These are phyloP conservation scores for Anthoceros angustus DNA, from an alignment of 225 moss, liverwort and hornwort species.

Conservation along the genomic window DNA sequence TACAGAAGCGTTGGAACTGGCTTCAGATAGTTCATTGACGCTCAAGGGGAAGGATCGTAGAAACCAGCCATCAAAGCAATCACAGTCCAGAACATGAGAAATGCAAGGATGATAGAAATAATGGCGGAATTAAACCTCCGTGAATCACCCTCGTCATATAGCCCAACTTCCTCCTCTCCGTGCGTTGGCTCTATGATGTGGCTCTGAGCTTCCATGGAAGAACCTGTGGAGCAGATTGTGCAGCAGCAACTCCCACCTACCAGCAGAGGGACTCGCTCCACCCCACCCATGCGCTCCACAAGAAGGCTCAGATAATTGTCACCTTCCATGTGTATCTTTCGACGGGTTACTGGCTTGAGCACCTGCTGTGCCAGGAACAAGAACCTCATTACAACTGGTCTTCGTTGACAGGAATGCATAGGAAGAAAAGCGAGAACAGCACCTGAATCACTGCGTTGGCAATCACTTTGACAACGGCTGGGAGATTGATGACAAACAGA, in stretches of 20 bases:
- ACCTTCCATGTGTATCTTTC: conserved; percentile 61
- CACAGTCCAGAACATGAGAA: conserved; percentile 72
- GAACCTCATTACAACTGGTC: neutral
- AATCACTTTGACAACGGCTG: conserved; percentile 58
- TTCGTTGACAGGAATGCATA: neutral
- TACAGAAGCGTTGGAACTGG: too few species aligned
- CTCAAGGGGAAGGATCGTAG: conserved; percentile 11
- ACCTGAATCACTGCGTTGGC: conserved; percentile 74
- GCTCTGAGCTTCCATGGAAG: conserved; percentile 5
- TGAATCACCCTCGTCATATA: conserved; percentile 20
- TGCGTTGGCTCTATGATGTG: conserved; percentile 7
- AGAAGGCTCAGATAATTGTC: conserved; percentile 47
- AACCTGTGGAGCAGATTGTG: conserved; percentile 31
- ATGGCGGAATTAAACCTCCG: conserved; percentile 30
- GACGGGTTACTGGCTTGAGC: conserved; percentile 47
- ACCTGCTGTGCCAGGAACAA: conserved; percentile 26
- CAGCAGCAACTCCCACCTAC: conserved; percentile 78
- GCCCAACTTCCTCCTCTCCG: conserved; percentile 13
- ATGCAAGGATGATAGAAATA: conserved; percentile 44
- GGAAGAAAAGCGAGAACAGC: neutral
- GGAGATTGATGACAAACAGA: conserved; percentile 75
- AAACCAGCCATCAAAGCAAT: conserved; percentile 51
- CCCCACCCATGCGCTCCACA: conserved; percentile 50
- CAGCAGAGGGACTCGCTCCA: conserved; percentile 43
- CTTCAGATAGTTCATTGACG: too few species aligned